A percentile compares a stretch with the other conserved stretches of the same genome.
phyloP scores from a whole-genome alignment of 192 early-diverging fungal genomes.

The Umbelopsis vinacea region DNA sequence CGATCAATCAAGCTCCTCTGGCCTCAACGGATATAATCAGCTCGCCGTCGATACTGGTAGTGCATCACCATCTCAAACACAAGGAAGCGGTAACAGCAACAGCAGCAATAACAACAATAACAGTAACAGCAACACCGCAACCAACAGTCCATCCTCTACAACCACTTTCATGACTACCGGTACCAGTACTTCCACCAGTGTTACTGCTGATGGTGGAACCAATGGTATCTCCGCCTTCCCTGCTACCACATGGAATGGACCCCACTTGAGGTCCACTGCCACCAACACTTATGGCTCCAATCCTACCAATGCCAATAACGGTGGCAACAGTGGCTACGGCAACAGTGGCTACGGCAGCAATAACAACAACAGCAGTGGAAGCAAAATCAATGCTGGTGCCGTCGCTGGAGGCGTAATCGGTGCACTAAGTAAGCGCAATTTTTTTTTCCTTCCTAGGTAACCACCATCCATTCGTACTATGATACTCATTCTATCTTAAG shows the following conservation, averaged over 20 bases:
- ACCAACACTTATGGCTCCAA: background rate
- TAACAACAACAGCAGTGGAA: background rate
- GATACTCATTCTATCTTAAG: too few relatives aligned
- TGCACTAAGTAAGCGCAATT: background rate
- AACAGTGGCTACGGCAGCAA: too few relatives aligned
- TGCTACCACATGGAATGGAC: slow-evolving; percentile 6
- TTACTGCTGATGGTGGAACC: slow-evolving; percentile 14
- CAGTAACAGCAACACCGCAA: background rate
- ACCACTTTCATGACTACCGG: background rate
- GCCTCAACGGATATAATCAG: background rate
- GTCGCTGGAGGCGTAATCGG: slow-evolving; percentile 5
- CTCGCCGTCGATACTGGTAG: background rate
- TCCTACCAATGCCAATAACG: background rate
- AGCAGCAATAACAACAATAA: background rate
- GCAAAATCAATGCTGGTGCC: background rate
- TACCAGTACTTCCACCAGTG: background rate
- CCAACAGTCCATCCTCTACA: background rate
- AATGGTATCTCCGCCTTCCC: slow-evolving; percentile 7
- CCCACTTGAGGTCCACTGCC: background rate
- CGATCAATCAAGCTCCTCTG: background rate
- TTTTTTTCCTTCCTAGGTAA: too few relatives aligned
- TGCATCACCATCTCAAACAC: background rate
- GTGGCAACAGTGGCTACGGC: too few relatives aligned
- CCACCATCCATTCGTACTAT: too few relatives aligned
- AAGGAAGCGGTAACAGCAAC: background rate